Conservation (phyloP, 306 rosid genomes). For the Phaseolus lunatus region DNA sequence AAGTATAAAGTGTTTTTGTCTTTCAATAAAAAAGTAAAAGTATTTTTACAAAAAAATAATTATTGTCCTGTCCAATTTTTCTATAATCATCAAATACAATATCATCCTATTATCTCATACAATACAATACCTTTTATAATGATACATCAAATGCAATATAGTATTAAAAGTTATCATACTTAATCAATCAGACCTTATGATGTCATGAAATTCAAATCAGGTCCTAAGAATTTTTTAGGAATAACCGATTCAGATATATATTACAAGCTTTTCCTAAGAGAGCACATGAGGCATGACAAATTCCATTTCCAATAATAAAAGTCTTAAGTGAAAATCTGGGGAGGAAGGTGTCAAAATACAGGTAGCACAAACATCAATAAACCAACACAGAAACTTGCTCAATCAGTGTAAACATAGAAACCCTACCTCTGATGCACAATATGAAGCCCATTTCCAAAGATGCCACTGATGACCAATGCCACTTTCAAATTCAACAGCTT, state of each 20-base stretch:
- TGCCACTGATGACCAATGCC: constrained; percentile 95
- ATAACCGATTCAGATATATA: constrained; percentile 9
- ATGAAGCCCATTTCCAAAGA: constrained; percentile 99
- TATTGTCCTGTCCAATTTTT: neutral
- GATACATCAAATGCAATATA: neutral
- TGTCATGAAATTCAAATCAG: neutral
- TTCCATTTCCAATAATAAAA: constrained; percentile 12
- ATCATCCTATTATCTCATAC: neutral
- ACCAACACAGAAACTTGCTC: constrained; percentile 18
- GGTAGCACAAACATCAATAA: constrained; percentile 32
- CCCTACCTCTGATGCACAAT: constrained; percentile 95
- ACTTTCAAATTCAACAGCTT: constrained; percentile 95
- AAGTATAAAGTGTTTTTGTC: neutral
- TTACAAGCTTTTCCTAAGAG: constrained; percentile 10
- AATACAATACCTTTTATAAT: neutral
- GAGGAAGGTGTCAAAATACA: constrained; percentile 32
- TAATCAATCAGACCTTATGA: neutral
- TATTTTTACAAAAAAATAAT: neutral
- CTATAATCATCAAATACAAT: neutral
- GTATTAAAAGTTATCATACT: neutral
- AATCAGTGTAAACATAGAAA: constrained; percentile 36
- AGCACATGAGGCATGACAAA: constrained; percentile 39
- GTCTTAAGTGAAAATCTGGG: neutral
- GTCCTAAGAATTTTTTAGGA: constrained; percentile 22
- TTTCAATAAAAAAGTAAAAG: neutral